Evolutionary conservation across 257 asterid species (phyloP).

Genomic region (Penstemon davidsonii): DNA sequence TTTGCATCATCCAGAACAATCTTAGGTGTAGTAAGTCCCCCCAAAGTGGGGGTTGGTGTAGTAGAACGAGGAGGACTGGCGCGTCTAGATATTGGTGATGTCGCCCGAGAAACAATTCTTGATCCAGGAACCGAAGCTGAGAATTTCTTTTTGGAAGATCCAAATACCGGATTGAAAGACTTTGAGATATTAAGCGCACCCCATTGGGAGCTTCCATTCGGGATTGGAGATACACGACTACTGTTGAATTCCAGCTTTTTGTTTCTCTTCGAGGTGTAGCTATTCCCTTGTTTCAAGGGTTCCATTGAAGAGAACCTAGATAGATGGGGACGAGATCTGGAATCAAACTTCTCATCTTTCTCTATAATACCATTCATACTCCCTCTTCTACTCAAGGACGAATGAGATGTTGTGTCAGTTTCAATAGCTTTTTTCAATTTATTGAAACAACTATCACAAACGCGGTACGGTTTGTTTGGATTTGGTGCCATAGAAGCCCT

Average conservation of each 20-base stretch:
- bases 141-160: conserved; percentile 77
- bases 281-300: conserved; percentile 61
- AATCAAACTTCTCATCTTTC: conserved; percentile 58
- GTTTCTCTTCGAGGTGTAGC: conserved; percentile 56
- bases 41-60: conserved; percentile 84
- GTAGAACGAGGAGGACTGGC: conserved; percentile 92
- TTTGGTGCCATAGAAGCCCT: conserved; percentile 96
- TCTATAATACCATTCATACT: conserved; percentile 53
- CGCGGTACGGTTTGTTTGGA: conserved; percentile 88
- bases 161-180: conserved; percentile 74
- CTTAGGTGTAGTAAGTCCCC: conserved; percentile 74
- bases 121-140: conserved; percentile 96
- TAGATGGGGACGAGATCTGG: conserved; percentile 61
- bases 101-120: conserved; percentile 87
- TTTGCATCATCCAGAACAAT: conserved; percentile 53
- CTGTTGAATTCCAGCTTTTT: conserved; percentile 71
- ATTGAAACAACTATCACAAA: conserved; percentile 74
- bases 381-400: conserved; percentile 63
- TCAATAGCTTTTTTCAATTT: conserved; percentile 74
- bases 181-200: conserved; percentile 61
- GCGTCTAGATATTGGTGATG: conserved; percentile 88
- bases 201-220: conserved; percentile 71
- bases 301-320: conserved; percentile 72
- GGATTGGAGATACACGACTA: conserved; percentile 81
- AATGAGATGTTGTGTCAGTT: conserved; percentile 57